Evolutionary conservation across 352 stramenopile species (phyloP).

Genomic region (Globisporangium lucens): DNA sequence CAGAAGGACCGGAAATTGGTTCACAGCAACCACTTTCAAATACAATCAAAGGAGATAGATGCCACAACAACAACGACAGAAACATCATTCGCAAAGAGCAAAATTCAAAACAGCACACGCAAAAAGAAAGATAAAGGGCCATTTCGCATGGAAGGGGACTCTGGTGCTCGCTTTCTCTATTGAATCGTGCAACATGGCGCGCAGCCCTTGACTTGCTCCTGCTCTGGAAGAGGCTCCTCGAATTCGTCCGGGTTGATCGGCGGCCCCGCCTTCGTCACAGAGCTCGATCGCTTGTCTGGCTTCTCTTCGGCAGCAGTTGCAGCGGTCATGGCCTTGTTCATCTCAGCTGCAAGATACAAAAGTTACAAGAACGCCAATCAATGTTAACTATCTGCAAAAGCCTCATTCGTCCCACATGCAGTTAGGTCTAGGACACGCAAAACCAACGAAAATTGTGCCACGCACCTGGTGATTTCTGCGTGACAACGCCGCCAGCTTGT

Average conservation of each 20-base stretch:
- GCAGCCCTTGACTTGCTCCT: slow-evolving; percentile 38
- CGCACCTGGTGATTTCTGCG: slow-evolving; percentile 67
- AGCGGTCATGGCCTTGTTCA: slow-evolving; percentile 23
- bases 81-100: not conserved
- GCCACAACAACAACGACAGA: not conserved
- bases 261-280: slow-evolving; percentile 11
- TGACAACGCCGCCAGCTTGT: slow-evolving; percentile 74
- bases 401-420: not conserved
- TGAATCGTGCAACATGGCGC: slow-evolving; percentile 68
- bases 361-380: not conserved
- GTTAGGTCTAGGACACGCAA: not conserved
- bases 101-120: not conserved
- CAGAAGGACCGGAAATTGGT: not conserved
- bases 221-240: slow-evolving; percentile 7
- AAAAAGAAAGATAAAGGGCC: slow-evolving; percentile 5
- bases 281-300: slow-evolving; percentile 5
- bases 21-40: not conserved
- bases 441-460: slow-evolving; percentile 7
- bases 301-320: slow-evolving; percentile 12
- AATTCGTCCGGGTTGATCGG: slow-evolving; percentile 19
- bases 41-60: not conserved
- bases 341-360: slow-evolving; percentile 16
- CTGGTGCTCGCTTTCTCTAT: slow-evolving; percentile 34
- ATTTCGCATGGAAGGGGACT: slow-evolving; percentile 1
- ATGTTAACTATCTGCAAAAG: not conserved